Evolutionary conservation across 352 stramenopile genomes (phyloP), one percentile per base, ranked within the genome.

Genomic region (Phytopythium helicoides): DNA sequence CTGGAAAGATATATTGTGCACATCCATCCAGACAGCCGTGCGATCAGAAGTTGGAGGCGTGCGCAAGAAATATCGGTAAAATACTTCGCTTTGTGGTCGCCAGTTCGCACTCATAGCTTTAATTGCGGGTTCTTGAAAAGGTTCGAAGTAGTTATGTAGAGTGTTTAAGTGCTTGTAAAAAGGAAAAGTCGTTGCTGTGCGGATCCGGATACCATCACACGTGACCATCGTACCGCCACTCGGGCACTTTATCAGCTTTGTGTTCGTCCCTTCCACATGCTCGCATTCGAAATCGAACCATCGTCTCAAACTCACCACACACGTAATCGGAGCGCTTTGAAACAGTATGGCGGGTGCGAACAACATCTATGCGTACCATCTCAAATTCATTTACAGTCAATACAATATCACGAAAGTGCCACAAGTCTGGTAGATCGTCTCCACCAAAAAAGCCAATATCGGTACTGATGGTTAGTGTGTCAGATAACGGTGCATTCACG

Each of bases 231-330:
- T 76, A 0, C 79, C 81, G 47, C 91, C 79, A n/a, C n/a, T 12
- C 18, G 23, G 68, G 23, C 33, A 38, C 52, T 18, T 57, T 23
- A 34, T 53, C 45, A 19, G 64, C 16, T 28, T 4, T 6, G 31
- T 10, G 2, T 35, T 23, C n/a, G 31, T 12, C 26, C 12, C 7
- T 51, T 56, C 18, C 52, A 57, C 22, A n/a, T n/a, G n/a, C n/a
- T n/a, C 56, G 64, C 22, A 70, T 52, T 8, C 83, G 67, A 10
- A 80, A 60, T 1, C 58, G 55, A 6, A 88, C 58, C 54, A 76
- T 65, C 21, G 76, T 68, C 62, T 91, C 83, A 50, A 89, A 89
- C 19, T 89, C 81, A 10, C 83, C 81, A 54, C 87, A 89, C 0
- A 89, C 67, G 37, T 87, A 84, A 28, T 87, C 66, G 1, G 26